These are phyloP conservation scores for Rhodotorula glutinis DNA, from an alignment of 1,284 basidiomycete genomes.

Conservation along the genomic window DNA sequence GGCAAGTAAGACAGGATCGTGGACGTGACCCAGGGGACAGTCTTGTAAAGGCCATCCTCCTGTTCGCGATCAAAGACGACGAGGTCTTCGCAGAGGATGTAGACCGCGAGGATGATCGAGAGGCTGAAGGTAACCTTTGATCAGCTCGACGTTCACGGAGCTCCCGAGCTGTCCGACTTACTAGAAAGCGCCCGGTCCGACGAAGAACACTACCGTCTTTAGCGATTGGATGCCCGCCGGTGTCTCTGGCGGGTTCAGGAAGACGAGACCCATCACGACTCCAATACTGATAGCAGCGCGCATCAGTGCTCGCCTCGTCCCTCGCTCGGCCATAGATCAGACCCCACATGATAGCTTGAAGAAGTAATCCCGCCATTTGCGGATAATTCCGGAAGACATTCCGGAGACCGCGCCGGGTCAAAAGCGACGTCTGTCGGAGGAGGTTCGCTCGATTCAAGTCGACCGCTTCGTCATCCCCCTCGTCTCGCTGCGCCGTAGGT, in stretches of 20 bases:
- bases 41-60: constrained; percentile 50
- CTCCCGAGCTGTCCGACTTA: constrained; percentile 46
- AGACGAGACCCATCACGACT: constrained; percentile 42
- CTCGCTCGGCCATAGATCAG: constrained; percentile 8
- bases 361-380: constrained; percentile 45
- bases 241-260: constrained; percentile 43
- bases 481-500: neutral
- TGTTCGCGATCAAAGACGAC: constrained; percentile 55
- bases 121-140: neutral
- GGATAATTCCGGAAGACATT: constrained; percentile 50
- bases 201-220: constrained; percentile 45
- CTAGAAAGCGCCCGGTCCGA: constrained; percentile 21
- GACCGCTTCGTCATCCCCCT: neutral
- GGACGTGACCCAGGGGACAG: constrained; percentile 45
- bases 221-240: constrained; percentile 52
- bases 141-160: constrained; percentile 8
- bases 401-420: constrained; percentile 46
- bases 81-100: constrained; percentile 50
- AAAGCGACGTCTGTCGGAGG: constrained; percentile 46
- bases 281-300: constrained; percentile 15
- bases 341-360: constrained; percentile 47
- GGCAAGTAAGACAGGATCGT: constrained; percentile 33
- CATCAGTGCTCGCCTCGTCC: constrained; percentile 14
- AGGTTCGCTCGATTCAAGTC: constrained; percentile 22
- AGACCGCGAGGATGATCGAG: constrained; percentile 45